Percentiles rank a stretch among this genome's conserved stretches.
Evolutionary conservation across 257 asterid species (phyloP).

Genomic region (Rehmannia glutinosa): DNA sequence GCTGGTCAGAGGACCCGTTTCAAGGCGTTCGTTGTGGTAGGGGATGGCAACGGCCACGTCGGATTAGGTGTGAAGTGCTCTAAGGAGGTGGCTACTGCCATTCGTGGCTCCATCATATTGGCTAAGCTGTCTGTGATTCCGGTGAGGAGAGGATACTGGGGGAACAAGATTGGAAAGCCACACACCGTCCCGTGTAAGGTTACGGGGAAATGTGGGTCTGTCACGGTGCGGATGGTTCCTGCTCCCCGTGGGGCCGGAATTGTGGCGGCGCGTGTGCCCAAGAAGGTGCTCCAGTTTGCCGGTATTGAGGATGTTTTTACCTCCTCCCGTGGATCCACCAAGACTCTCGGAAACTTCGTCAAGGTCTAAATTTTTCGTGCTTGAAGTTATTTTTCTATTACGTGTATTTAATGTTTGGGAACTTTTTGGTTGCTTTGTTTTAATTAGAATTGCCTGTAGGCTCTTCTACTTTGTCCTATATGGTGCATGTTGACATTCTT

Average conservation of each 20-base stretch:
- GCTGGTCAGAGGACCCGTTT: constrained; percentile 84
- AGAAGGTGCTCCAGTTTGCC: constrained; percentile 88
- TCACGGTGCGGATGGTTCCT: constrained; percentile 88
- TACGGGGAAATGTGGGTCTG: constrained; percentile 89
- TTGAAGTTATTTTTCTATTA: background rate
- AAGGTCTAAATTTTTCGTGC: constrained; percentile 40
- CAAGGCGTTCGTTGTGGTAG: constrained; percentile 65
- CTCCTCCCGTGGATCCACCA: constrained; percentile 85
- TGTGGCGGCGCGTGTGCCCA: constrained; percentile 89
- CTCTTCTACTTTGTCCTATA: constrained; percentile 17
- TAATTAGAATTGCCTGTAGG: no score
- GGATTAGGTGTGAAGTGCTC: constrained; percentile 68
- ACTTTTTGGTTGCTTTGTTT: background rate
- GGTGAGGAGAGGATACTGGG: constrained; percentile 93
- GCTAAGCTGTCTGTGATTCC: constrained; percentile 80
- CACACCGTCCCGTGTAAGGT: constrained; percentile 95
- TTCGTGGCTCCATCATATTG: constrained; percentile 75
- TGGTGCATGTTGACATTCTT: constrained; percentile 16
- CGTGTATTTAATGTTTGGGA: no score
- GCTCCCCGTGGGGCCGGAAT: constrained; percentile 94
- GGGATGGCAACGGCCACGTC: constrained; percentile 62
- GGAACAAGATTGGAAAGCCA: constrained; percentile 83
- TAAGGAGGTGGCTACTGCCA: constrained; percentile 80
- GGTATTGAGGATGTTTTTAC: constrained; percentile 90
- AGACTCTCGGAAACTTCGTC: constrained; percentile 87